Evolutionary conservation across 2,329 filamentous ascomycete genomes (phyloP), one percentile per base, ranked within the genome.

Genomic region (Amphichorda felina): DNA sequence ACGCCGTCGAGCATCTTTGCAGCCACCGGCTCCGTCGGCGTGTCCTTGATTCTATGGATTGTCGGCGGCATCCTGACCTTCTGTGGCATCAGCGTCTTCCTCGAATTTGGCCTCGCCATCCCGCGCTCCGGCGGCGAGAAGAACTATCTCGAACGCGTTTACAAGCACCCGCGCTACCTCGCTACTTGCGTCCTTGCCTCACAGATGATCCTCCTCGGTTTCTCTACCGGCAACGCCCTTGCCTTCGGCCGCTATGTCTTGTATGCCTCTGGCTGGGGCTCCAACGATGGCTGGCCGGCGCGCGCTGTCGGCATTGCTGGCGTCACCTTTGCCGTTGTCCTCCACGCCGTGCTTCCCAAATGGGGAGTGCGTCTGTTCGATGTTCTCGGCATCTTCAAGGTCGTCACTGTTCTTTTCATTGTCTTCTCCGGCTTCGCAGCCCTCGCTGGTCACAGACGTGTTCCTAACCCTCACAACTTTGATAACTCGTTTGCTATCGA

Each of bases 131-230:
- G 75, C 11, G 75, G 75, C 15, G 74, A 79, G 42, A 79, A 79
- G 60, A 75, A 77, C 50, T 79, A 79, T 47, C 68, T 79, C 11
- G 75, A 79, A 46, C 62, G 69, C n/a, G 69, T 74, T 13, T 79
- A 76, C 53, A 63, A 63, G 2, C 65, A 60, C 16, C 75, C 75
- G 1, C 67, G 64, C 38, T 75, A 75, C 50, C 51, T 79, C 1
- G 66, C 72, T 1, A 75, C 72, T 0, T 73, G 70, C 41, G 63
- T 79, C 2, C 59, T 79, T 24, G 72, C 72, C 3, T 58, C 72
- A 2, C 72, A 77, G 50, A 75, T 76, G 68, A 61, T 78, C 31
- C 56, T 77, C 1, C 64, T 79, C 2, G 73, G 72, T 0, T 77
- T 76, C 47, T 75, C 73, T 0, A 68, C 72, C 1, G 70, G 65